Conservation (phyloP, 2,329 filamentous ascomycete genomes). For the Fusarium irregulare region DNA sequence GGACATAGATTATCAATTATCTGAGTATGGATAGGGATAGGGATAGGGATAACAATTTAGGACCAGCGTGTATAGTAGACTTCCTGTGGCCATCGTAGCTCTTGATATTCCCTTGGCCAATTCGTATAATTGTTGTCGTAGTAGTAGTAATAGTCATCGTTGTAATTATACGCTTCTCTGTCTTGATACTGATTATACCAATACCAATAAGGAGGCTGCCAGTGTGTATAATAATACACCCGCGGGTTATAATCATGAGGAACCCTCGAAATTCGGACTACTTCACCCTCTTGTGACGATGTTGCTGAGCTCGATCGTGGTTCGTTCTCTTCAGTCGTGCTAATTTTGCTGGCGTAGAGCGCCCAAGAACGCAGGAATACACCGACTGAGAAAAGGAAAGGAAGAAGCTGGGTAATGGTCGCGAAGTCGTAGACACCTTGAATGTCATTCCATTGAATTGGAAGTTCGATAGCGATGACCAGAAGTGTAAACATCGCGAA, state of each 20-base stretch:
- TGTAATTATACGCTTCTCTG: neutral
- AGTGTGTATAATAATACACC: neutral
- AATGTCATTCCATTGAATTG: constrained; percentile 51
- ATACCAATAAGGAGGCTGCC: neutral
- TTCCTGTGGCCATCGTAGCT: constrained; percentile 24
- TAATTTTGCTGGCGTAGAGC: constrained; percentile 26
- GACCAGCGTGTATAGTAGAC: constrained; percentile 24
- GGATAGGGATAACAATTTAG: neutral
- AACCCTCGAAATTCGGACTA: neutral
- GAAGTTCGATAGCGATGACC: constrained; percentile 49
- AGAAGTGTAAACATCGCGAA: constrained; percentile 46
- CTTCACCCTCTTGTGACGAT: neutral
- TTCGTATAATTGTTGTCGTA: neutral
- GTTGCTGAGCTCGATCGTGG: neutral
- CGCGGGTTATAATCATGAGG: neutral
- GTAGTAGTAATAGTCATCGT: neutral
- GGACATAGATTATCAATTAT: neutral
- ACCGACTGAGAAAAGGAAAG: constrained; percentile 49
- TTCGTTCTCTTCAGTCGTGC: neutral
- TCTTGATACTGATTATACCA: constrained; percentile 4
- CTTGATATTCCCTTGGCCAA: neutral
- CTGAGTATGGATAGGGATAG: neutral
- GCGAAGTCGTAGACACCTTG: constrained; percentile 40
- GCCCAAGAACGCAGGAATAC: constrained; percentile 45
- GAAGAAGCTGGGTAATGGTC: constrained; percentile 48